Conservation (phyloP, 1,284 basidiomycete genomes). For the Macrocystidia cucumis region DNA sequence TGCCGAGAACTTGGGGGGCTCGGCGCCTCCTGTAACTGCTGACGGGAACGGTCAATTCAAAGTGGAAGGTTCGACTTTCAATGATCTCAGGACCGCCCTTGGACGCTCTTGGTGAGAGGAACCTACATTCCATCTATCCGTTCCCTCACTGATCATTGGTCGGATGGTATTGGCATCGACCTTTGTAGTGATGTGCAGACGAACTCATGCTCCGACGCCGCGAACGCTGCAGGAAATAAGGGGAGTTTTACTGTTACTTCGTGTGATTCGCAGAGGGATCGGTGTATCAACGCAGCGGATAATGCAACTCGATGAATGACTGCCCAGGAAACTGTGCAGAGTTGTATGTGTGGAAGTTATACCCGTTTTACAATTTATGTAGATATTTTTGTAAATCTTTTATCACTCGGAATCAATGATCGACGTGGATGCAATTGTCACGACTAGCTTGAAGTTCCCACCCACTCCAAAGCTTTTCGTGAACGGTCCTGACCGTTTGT, state of each 20-base stretch:
- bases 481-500: no score
- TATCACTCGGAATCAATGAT: no score
- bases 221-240: constrained; percentile 31
- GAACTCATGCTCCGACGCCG: constrained; percentile 35
- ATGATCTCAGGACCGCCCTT: constrained; percentile 25
- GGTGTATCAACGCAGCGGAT: constrained; percentile 21
- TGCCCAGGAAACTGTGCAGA: no score
- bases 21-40: constrained; percentile 27
- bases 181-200: constrained; percentile 31
- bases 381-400: no score
- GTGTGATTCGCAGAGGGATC: constrained; percentile 27
- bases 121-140: no score
- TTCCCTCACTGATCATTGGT: neutral
- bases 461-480: no score
- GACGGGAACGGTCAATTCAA: constrained; percentile 26
- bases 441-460: no score
- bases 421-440: no score
- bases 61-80: constrained; percentile 25
- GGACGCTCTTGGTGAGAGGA: constrained; percentile 32
- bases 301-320: no score
- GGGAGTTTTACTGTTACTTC: constrained; percentile 30
- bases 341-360: no score
- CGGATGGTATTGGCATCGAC: constrained; percentile 1
- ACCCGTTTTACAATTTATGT: no score
- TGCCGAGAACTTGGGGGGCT: constrained; percentile 26